phyloP scores from a whole-genome alignment of 2,329 filamentous ascomycete species.

The Venturia pyrina region DNA sequence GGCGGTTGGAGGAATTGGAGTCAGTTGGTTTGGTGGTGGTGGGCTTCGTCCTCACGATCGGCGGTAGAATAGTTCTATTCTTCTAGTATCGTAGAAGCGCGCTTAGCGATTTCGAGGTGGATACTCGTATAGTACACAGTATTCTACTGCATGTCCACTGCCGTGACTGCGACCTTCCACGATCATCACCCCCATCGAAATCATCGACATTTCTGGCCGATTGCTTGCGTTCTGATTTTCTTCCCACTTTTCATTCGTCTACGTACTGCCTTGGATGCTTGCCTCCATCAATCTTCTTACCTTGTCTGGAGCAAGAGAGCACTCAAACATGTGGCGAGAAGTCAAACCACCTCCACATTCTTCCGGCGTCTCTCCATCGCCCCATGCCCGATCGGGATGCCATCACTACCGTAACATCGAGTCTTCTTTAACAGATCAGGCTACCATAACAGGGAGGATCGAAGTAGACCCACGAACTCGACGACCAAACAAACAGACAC shows the following conservation, averaged over 20 bases:
- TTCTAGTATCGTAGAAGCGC: no score
- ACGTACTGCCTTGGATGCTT: not conserved
- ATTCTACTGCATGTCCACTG: not conserved
- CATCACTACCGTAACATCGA: not conserved
- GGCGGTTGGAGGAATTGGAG: not conserved
- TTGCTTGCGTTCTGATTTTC: not conserved
- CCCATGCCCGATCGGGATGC: not conserved
- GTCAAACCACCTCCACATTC: not conserved
- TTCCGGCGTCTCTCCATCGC: not conserved
- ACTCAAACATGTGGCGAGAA: not conserved
- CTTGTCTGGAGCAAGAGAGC: not conserved
- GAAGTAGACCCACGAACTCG: not conserved
- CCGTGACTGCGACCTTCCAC: not conserved
- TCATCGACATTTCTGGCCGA: not conserved
- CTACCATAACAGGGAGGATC: not conserved
- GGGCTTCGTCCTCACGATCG: not conserved
- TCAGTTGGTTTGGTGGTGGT: not conserved
- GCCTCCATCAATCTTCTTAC: not conserved
- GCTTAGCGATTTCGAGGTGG: not conserved
- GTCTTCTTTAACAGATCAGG: not conserved
- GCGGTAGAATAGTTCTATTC: not conserved
- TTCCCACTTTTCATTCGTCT: not conserved
- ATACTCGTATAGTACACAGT: no score
- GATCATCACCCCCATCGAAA: not conserved
- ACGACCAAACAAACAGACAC: not conserved